Conservation (phyloP, 768 basidiomycete genomes). For the Termitomyces sp. region DNA sequence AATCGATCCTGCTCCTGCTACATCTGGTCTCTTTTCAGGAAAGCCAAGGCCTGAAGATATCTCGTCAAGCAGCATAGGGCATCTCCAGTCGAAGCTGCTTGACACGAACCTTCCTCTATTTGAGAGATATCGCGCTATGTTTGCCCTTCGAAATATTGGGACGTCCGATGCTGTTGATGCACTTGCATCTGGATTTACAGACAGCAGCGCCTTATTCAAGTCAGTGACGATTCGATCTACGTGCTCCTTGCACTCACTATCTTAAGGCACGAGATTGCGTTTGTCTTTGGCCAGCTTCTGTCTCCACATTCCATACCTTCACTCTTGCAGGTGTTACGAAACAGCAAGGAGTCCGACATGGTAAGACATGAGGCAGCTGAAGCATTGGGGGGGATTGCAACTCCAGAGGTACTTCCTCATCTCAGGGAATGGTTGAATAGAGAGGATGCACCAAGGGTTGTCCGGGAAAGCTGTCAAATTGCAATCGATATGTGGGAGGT, state of each 20-base stretch:
- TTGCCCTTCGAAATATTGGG: constrained; percentile 92
- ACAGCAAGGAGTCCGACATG: constrained; percentile 84
- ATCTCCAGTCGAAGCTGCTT: constrained; percentile 61
- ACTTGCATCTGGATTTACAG: constrained; percentile 85
- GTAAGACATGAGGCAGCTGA: constrained; percentile 98
- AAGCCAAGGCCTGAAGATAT: constrained; percentile 49
- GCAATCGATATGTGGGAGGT: constrained; percentile 99
- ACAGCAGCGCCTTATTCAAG: constrained; percentile 93
- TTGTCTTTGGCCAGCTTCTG: constrained; percentile 94
- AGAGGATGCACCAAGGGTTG: constrained; percentile 81
- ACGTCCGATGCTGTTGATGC: constrained; percentile 83
- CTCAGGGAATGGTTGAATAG: constrained; percentile 81
- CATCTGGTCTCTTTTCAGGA: constrained; percentile 58
- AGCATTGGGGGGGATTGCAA: constrained; percentile 96
- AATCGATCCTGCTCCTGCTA: constrained; percentile 86
- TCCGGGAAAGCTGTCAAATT: constrained; percentile 93
- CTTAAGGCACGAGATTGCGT: constrained; percentile 92
- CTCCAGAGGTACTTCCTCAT: constrained; percentile 84
- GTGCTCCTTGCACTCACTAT: background rate
- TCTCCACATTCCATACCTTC: constrained; percentile 87
- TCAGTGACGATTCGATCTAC: constrained; percentile 31
- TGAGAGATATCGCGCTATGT: constrained; percentile 97
- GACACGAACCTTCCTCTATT: constrained; percentile 73
- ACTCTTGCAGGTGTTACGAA: constrained; percentile 72
- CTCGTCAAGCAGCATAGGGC: constrained; percentile 43